Base-by-base conservation (phyloP, 2,329 filamentous ascomycete genomes). In the Aspergillus spinulosporus region DNA sequence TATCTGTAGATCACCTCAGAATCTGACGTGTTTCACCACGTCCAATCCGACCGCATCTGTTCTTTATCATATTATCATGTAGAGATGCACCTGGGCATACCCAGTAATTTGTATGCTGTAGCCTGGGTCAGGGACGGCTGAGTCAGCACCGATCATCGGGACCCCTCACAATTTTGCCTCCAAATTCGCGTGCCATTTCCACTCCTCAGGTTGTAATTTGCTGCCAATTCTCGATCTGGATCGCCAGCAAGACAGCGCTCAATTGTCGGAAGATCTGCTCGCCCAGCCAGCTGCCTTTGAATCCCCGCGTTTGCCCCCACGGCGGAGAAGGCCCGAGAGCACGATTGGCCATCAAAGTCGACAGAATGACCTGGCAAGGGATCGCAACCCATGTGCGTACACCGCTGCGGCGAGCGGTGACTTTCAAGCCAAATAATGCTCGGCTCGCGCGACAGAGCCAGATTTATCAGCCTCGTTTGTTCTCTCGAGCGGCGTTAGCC, bases 311-410 rank as follows among this genome's bases (percentile, higher is more conserved):
- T 53, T 47, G 48, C 44, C 60, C 58, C 54, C 60, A 59, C 60
- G 49, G 56, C 54, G 52, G 54, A 57, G 54, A 49, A 58, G 49
- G 52, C 21, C 40, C 42, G 43, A 59, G 31, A 53, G 54, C 46
- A 47, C 59, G 39, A 59, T 60, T 60, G 59, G 61, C 49, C 51
- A 52, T 26, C 37, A 49, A 50, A 39, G 45, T 50, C 39, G 26
- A 36, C 8, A 39, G 7, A 48, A 71, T 71, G 68, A 62, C 66
- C 64, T 67, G 65, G 67, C 68, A 68, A 64, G 68, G 64, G 58
- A 62, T 72, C 47, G 63, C 65, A 50, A 62, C 65, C 49, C 65
- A 57, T 45, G 51, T 66, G 63, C 68, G 69, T 67, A 64, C 67
- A 53, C 66, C 68, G 68, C 59, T 67, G 40, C 62, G 67, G 62